Evolutionary conservation across 2,329 filamentous ascomycete species (phyloP).

Genomic region (Diplodia mutila): DNA sequence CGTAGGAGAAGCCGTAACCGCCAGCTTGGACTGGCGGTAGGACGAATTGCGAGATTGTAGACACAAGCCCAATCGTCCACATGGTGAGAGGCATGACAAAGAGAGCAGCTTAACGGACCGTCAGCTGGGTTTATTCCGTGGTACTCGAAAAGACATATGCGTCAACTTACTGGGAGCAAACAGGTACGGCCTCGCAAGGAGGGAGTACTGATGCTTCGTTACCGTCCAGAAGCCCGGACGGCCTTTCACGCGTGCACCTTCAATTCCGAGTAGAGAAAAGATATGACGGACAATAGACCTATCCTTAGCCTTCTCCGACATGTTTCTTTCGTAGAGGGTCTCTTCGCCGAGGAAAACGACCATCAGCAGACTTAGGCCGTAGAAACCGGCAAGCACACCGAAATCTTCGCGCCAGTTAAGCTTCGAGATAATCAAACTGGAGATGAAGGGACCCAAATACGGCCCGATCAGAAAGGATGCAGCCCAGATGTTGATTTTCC

Average conservation of each 20-base stretch:
- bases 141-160: background rate
- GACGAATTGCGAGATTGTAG: constrained; percentile 33
- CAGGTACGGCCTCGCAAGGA: constrained; percentile 30
- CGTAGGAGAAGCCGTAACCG: constrained; percentile 25
- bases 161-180: constrained; percentile 30
- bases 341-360: constrained; percentile 41
- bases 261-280: constrained; percentile 20
- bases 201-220: constrained; percentile 13
- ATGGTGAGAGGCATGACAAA: constrained; percentile 35
- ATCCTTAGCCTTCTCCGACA: constrained; percentile 16
- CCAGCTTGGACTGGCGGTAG: constrained; percentile 31
- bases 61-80: constrained; percentile 36
- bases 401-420: constrained; percentile 28
- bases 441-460: constrained; percentile 39
- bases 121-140: background rate
- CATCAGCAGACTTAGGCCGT: constrained; percentile 39
- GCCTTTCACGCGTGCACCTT: constrained; percentile 9
- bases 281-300: background rate
- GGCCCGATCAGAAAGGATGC: constrained; percentile 32
- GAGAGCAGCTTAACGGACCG: constrained; percentile 1
- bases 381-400: constrained; percentile 39
- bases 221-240: constrained; percentile 22
- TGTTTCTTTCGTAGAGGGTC: constrained; percentile 39
- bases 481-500: constrained; percentile 36
- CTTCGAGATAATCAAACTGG: constrained; percentile 8